Evolutionary conservation across 2,329 filamentous ascomycete species (phyloP), one percentile per base, ranked within the genome.

Genomic region (Xenosphaeropsis pyriputrescens): DNA sequence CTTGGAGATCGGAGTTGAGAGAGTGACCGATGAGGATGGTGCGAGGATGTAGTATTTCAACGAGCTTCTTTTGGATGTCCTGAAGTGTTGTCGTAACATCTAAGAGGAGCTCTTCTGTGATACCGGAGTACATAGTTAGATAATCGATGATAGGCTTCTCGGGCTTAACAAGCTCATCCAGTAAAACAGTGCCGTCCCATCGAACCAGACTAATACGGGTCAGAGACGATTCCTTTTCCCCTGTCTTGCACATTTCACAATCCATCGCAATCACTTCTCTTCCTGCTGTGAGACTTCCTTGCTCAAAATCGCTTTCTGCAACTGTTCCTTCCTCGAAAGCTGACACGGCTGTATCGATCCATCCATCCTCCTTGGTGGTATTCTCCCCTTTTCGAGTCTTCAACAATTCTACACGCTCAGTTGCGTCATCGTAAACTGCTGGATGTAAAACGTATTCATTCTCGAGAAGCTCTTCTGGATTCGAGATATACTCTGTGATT

Each of bases 171-270:
- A 96, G 72, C 60, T 93, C 83, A 55, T 98, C 91, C 37, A 96
- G 61, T 13, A 94, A 67, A 8, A 83, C 71, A 26, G 75, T 72
- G 35, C 88, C 88, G 47, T 86, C 75, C 89, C 91, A 98, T 42
- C 76, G 66, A 6, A 98, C 65, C 30, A 96, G 58, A 54, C 86
- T 95, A 54, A 96, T 80, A 40, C 91, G 77, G 2, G 91, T 93
- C 32, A 98, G 74, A 29, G 88, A 85, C 45, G 81, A 85, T 46
- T 84, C 73, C 35, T 76, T 76, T 43, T 80, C 75, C 42, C 79
- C 82, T 2, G 86, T 93, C 61, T 85, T 78, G 56, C 88, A 94
- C 91, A 98, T 98, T 59, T 98, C 91, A 59, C 91, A 98, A 56
- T 98, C 91, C 39, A 98, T 66, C 1, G 85, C 80, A 35, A 93